These are phyloP conservation scores for Lagenidium giganteum DNA, from an alignment of 352 stramenopile species.

Conservation along the genomic window DNA sequence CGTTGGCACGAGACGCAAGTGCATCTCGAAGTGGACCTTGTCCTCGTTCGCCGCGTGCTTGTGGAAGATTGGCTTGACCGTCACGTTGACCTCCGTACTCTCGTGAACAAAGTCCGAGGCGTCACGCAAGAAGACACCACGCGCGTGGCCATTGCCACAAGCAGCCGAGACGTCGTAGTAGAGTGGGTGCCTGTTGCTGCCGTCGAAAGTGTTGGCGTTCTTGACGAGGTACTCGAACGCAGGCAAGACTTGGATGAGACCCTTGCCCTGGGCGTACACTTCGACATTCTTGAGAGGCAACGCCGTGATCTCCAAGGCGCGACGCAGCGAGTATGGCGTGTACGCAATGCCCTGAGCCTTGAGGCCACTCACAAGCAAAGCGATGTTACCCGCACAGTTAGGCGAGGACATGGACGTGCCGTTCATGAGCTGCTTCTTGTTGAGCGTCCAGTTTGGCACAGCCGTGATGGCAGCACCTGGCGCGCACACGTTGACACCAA, in stretches of 20 bases:
- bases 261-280: constrained; percentile 70
- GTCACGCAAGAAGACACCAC: constrained; percentile 84
- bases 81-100: constrained; percentile 77
- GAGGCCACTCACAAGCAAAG: constrained; percentile 89
- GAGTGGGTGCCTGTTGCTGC: constrained; percentile 49
- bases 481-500: constrained; percentile 90
- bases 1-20: constrained; percentile 77
- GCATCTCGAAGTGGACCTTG: constrained; percentile 87
- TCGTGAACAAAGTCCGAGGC: constrained; percentile 67
- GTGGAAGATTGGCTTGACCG: constrained; percentile 85
- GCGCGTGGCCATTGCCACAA: constrained; percentile 21
- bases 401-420: constrained; percentile 96
- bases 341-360: constrained; percentile 79
- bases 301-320: constrained; percentile 85
- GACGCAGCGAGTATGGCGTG: constrained; percentile 85
- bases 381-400: constrained; percentile 92
- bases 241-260: constrained; percentile 75
- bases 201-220: constrained; percentile 54
- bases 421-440: constrained; percentile 96
- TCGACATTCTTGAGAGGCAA: constrained; percentile 57
- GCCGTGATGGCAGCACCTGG: constrained; percentile 93
- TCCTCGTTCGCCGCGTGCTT: constrained; percentile 73
- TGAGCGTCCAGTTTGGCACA: constrained; percentile 94
- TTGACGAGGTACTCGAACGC: constrained; percentile 61
- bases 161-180: constrained; percentile 26